Conservation (phyloP, 495 filamentous ascomycete species). For the Podospora bellae-mahoneyi region DNA sequence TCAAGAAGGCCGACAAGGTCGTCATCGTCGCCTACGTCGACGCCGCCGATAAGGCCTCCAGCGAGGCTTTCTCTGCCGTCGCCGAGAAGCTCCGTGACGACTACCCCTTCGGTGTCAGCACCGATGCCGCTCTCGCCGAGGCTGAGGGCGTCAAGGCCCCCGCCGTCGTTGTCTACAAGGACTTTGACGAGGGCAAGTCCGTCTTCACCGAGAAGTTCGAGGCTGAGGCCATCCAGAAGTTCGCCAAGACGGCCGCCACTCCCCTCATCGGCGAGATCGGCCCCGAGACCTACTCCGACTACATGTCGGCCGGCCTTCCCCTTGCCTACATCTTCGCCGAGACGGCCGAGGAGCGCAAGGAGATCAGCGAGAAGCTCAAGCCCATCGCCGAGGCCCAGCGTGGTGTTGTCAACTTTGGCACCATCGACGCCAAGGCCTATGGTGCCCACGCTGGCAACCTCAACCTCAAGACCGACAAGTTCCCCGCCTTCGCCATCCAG, state of each 20-base stretch:
- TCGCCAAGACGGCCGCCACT: conserved; percentile 79
- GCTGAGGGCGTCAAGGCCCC: conserved; percentile 83
- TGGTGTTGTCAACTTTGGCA: conserved; percentile 91
- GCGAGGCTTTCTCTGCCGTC: conserved; percentile 71
- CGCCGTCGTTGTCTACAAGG: conserved; percentile 92
- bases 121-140: conserved; percentile 79
- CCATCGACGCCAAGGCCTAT: conserved; percentile 92
- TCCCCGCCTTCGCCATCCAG: conserved; percentile 98
- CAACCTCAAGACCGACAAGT: conserved; percentile 92
- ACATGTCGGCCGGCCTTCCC: conserved; percentile 92
- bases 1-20: conserved; percentile 97
- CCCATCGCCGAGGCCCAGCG: conserved; percentile 68
- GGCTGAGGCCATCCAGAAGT: conserved; percentile 68
- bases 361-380: conserved; percentile 63
- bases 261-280: conserved; percentile 95
- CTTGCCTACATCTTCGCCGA: conserved; percentile 98
- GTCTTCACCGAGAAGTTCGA: conserved; percentile 77
- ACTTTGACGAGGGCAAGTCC: conserved; percentile 94
- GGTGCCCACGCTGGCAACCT: conserved; percentile 95
- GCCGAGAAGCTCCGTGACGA: conserved; percentile 84
- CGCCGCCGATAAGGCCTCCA: conserved; percentile 78
- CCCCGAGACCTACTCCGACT: conserved; percentile 93
- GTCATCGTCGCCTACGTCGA: conserved; percentile 86
- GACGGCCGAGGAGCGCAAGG: conserved; percentile 81
- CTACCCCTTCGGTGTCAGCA: conserved; percentile 86